Percentiles rank a stretch among this genome's conserved stretches.
Evolutionary conservation across 441 rosid species (phyloP).

Genomic region (Breynia disticha): DNA sequence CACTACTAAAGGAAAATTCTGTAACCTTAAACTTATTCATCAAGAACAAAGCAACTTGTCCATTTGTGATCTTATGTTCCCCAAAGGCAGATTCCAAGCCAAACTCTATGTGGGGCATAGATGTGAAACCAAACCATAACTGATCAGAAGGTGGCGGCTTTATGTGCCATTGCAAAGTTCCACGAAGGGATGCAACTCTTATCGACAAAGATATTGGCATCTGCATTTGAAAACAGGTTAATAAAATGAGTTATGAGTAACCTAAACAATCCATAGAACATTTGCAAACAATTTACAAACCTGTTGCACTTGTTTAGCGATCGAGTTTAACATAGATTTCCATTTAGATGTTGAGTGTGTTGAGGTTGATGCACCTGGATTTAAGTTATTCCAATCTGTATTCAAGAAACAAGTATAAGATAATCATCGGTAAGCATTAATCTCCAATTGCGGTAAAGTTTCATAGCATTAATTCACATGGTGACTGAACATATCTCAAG

Average conservation of each 20-base stretch:
- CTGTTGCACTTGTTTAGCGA: conserved; percentile 93
- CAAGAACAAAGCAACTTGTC: conserved; percentile 61
- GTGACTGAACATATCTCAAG: too few relatives aligned
- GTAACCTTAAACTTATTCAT: conserved; percentile 76
- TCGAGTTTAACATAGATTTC: conserved; percentile 63
- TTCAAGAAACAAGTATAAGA: conserved; percentile 3
- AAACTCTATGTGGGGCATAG: conserved; percentile 81
- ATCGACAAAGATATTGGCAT: conserved; percentile 82
- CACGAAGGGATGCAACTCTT: conserved; percentile 70
- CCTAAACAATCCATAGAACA: too few relatives aligned
- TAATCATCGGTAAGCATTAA: conserved; percentile 1
- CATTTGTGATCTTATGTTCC: conserved; percentile 71
- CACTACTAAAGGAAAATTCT: too few relatives aligned
- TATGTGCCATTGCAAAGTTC: conserved; percentile 63
- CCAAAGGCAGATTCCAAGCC: conserved; percentile 73
- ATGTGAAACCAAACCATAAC: conserved; percentile 82
- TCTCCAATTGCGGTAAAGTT: conserved; percentile 2
- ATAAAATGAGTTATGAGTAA: too few relatives aligned
- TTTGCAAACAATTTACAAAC: conserved; percentile 26
- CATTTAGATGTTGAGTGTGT: conserved; percentile 51
- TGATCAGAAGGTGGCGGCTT: conserved; percentile 97
- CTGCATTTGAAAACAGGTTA: conserved; percentile 22
- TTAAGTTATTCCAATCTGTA: conserved; percentile 49
- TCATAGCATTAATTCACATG: conserved; percentile 1
- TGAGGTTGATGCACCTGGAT: conserved; percentile 27